phyloP scores from a whole-genome alignment of 441 rosid species.

The Gossypium aridum region DNA sequence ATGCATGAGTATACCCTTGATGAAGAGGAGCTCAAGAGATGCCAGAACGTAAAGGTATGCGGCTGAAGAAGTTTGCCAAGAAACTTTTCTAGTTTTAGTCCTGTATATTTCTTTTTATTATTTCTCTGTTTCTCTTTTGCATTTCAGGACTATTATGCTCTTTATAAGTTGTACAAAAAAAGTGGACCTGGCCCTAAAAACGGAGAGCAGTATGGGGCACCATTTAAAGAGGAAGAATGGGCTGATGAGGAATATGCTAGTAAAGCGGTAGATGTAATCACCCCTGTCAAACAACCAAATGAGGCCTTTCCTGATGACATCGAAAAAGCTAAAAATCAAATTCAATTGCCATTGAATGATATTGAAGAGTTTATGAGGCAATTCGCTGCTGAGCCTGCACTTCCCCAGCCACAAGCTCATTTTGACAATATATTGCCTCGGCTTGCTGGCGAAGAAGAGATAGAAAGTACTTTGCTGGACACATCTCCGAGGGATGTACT shows the following conservation, averaged over 20 bases:
- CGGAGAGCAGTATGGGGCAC: constrained; percentile 95
- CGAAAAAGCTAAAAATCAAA: constrained; percentile 7
- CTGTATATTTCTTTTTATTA: background rate
- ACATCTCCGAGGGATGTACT: constrained; percentile 27
- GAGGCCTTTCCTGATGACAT: constrained; percentile 20
- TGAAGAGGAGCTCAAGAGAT: constrained; percentile 52
- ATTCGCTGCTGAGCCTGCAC: constrained; percentile 25
- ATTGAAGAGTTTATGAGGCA: constrained; percentile 33
- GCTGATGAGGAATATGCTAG: constrained; percentile 40
- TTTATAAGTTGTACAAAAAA: constrained; percentile 72
- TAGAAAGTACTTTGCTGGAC: constrained; percentile 43
- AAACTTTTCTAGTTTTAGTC: background rate
- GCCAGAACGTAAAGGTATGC: background rate
- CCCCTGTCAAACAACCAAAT: constrained; percentile 19
- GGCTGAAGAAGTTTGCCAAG: background rate
- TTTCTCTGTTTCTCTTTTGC: background rate
- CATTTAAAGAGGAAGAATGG: constrained; percentile 89
- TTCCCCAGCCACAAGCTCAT: constrained; percentile 17
- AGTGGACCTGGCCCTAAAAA: constrained; percentile 94
- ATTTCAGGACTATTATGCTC: constrained; percentile 77
- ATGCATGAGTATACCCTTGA: constrained; percentile 88
- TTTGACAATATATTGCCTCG: constrained; percentile 19
- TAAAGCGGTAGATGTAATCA: constrained; percentile 10
- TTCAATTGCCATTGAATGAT: constrained; percentile 24
- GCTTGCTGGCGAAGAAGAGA: constrained; percentile 39